These are phyloP conservation scores for Trichoderma gamsii DNA, from an alignment of 495 filamentous ascomycete genomes.

Conservation along the genomic window DNA sequence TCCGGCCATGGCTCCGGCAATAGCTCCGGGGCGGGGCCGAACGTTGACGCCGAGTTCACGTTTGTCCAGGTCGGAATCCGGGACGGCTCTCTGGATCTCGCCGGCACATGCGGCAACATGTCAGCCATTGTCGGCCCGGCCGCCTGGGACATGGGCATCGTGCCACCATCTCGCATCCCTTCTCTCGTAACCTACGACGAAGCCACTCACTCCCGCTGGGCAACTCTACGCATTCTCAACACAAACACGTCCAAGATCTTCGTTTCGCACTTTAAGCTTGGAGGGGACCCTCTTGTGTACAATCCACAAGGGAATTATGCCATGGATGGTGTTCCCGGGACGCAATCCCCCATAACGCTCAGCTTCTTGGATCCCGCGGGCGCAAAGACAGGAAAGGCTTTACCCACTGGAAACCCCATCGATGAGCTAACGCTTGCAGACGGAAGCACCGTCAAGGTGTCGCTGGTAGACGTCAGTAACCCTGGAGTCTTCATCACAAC, in stretches of 20 bases:
- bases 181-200: constrained; percentile 24
- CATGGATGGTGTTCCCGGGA: constrained; percentile 64
- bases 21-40: constrained; percentile 18
- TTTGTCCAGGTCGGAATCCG: constrained; percentile 63
- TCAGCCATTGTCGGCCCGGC: constrained; percentile 59
- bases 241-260: constrained; percentile 46
- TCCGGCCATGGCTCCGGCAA: constrained; percentile 27
- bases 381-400: constrained; percentile 56
- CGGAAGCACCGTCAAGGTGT: constrained; percentile 46
- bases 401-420: constrained; percentile 56
- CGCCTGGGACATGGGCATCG: constrained; percentile 50
- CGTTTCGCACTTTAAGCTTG: constrained; percentile 41
- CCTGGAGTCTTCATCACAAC: constrained; percentile 60
- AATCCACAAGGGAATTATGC: constrained; percentile 47
- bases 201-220: constrained; percentile 27
- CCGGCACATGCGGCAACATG: constrained; percentile 74
- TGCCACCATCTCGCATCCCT: constrained; percentile 18
- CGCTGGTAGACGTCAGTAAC: constrained; percentile 55
- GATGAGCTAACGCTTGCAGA: constrained; percentile 49
- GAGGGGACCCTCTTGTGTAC: constrained; percentile 39
- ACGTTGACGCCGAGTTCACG: constrained; percentile 65
- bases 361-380: constrained; percentile 63
- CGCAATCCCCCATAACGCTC: constrained; percentile 49
- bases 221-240: constrained; percentile 37
- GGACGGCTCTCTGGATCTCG: constrained; percentile 53